phyloP scores from a whole-genome alignment of 441 rosid genomes.

The Arabidopsis lyrata region DNA sequence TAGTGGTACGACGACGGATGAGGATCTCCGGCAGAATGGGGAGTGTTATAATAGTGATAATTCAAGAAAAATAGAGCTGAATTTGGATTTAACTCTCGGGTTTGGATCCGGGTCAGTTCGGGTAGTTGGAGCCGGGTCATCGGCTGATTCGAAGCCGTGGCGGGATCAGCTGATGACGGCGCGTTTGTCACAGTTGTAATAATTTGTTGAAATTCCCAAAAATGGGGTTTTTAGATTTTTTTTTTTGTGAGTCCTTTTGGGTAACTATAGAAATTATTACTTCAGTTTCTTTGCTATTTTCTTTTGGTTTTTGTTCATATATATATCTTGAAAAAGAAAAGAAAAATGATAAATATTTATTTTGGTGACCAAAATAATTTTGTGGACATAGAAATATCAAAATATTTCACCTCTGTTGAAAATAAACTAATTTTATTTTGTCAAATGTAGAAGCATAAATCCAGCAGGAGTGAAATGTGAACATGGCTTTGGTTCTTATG shows the following conservation, averaged over 20 bases:
- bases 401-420: background rate
- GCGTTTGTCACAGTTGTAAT: constrained; percentile 61
- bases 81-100: constrained; percentile 67
- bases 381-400: too few relatives aligned
- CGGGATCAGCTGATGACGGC: constrained; percentile 35
- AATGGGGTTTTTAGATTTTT: constrained; percentile 32
- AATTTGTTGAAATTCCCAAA: constrained; percentile 14
- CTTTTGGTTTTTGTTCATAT: constrained; percentile 26
- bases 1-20: constrained; percentile 67
- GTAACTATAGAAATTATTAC: background rate
- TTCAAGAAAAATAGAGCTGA: constrained; percentile 41
- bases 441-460: constrained; percentile 4
- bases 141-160: constrained; percentile 49
- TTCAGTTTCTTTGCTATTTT: background rate
- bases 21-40: constrained; percentile 47
- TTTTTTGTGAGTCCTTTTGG: background rate
- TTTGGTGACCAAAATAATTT: too few relatives aligned
- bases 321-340: background rate
- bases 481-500: constrained; percentile 23
- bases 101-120: constrained; percentile 45
- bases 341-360: background rate
- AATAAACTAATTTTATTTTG: background rate
- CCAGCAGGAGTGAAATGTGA: constrained; percentile 26
- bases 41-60: constrained; percentile 32
- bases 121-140: constrained; percentile 32